Evolutionary conservation across 176 grass and related monocot species (phyloP).

Genomic region (bread wheat (Triticum aestivum)): IWGSC_CS_RefSeq_v2.1 NC_057804.1:67203371-67203870

Average conservation of each 20-base stretch:
- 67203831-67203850: background rate
- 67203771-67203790: conserved; percentile 60
- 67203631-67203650: conserved; percentile 97
- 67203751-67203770: conserved; percentile 35
- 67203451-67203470: background rate
- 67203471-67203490: background rate
- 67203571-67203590: conserved; percentile 85
- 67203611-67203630: conserved; percentile 62
- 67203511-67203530: background rate
- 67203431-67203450: background rate
- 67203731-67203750: background rate
- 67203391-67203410: conserved; percentile 83
- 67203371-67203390: conserved; percentile 75
- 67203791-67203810: conserved; percentile 67
- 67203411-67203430: conserved; percentile 49
- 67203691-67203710: background rate
- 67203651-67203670: conserved; percentile 6
- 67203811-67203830: conserved; percentile 22
- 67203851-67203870: background rate
- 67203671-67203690: background rate
- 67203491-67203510: background rate
- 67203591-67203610: conserved; percentile 66
- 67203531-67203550: background rate
- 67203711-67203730: background rate
- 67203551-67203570: conserved; percentile 82